phyloP scores from a whole-genome alignment of 148 eudicot genomes.

The Rhododendron henanense region DNA sequence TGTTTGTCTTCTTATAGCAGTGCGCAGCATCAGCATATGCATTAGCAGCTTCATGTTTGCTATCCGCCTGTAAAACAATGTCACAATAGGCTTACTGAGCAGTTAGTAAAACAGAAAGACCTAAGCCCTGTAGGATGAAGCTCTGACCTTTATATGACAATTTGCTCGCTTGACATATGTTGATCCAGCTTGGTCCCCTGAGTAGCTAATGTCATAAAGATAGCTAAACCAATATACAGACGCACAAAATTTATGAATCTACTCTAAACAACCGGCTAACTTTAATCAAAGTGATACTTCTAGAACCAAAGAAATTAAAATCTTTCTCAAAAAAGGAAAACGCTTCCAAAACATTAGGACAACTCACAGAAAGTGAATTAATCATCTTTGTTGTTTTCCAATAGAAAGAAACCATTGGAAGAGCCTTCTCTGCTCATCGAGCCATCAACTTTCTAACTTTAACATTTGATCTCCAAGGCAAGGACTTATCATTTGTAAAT shows the following conservation, averaged over 20 bases:
- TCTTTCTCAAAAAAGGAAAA: background rate
- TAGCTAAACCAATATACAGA: background rate
- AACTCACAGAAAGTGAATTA: background rate
- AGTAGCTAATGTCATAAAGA: slow-evolving; percentile 13
- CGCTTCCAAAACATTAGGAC: background rate
- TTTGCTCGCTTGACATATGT: slow-evolving; percentile 38
- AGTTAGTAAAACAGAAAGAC: background rate
- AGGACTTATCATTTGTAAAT: background rate
- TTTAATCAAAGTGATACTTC: background rate
- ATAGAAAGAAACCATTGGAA: background rate
- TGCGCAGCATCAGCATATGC: slow-evolving; percentile 47
- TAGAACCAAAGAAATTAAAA: background rate
- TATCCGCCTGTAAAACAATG: slow-evolving; percentile 33
- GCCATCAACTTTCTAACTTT: background rate
- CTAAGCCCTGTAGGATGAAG: slow-evolving; percentile 1
- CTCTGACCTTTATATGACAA: slow-evolving; percentile 40
- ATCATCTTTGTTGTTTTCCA: background rate
- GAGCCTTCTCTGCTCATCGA: background rate
- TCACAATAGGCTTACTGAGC: slow-evolving; percentile 13
- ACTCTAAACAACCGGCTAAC: background rate
- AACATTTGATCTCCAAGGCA: background rate
- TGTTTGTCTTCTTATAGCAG: slow-evolving; percentile 46
- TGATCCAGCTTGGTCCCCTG: slow-evolving; percentile 51
- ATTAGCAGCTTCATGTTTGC: slow-evolving; percentile 53
- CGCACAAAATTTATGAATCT: background rate